Evolutionary conservation across 345 rosid species (phyloP).

Genomic region (Psidium guajava): DNA sequence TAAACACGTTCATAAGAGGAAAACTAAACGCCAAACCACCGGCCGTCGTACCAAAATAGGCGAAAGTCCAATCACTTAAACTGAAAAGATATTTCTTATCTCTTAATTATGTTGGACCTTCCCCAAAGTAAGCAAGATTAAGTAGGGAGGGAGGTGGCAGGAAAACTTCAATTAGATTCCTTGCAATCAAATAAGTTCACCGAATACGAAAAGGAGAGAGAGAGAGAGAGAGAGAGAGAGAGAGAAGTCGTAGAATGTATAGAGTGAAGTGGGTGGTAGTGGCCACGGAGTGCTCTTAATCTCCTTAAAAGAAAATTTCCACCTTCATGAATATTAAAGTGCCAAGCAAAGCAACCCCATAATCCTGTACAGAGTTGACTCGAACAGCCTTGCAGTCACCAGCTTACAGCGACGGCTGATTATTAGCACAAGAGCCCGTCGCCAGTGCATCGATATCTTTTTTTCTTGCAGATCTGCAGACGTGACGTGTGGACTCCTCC

Average conservation of each 20-base stretch:
- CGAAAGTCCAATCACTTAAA: too few relatives aligned
- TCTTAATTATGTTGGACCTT: neutral
- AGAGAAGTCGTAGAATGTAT: neutral
- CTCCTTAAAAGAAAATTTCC: neutral
- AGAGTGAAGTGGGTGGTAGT: neutral
- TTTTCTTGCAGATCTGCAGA: neutral
- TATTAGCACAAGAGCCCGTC: neutral
- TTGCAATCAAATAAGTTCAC: neutral
- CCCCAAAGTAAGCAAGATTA: neutral
- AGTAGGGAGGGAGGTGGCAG: neutral
- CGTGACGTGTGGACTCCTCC: neutral
- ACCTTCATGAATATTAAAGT: neutral
- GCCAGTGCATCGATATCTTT: neutral
- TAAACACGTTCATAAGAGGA: too few relatives aligned
- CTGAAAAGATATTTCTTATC: too few relatives aligned
- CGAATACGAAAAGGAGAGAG: too few relatives aligned
- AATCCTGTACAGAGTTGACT: neutral
- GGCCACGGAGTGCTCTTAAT: neutral
- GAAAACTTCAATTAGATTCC: neutral
- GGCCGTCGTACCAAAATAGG: too few relatives aligned
- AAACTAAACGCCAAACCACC: too few relatives aligned
- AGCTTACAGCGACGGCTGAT: neutral
- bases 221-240: too few relatives aligned
- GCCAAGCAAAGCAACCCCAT: neutral
- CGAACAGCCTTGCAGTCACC: neutral